phyloP scores from a whole-genome alignment of 768 basidiomycete genomes.

The Leccinum uliginosum region DNA sequence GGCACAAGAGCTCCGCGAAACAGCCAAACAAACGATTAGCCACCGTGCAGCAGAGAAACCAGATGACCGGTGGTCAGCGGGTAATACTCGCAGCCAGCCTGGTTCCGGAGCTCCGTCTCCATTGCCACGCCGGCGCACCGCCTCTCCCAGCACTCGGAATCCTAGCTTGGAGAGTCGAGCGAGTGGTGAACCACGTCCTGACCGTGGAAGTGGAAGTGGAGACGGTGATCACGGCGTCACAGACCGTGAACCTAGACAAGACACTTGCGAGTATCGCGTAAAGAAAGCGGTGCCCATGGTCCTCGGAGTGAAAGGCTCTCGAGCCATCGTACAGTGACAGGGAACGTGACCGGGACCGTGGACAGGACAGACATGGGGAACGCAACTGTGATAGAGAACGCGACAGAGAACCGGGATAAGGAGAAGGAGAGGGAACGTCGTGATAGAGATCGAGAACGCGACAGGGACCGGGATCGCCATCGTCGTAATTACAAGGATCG shows the following conservation, averaged over 20 bases:
- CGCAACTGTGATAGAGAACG: slow-evolving; percentile 44
- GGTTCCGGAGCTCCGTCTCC: slow-evolving; percentile 54
- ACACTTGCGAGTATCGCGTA: slow-evolving; percentile 39
- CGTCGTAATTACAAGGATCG: slow-evolving; percentile 61
- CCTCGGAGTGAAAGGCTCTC: slow-evolving; percentile 45
- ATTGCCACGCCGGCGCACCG: slow-evolving; percentile 52
- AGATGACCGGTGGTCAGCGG: slow-evolving; percentile 36
- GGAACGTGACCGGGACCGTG: slow-evolving; percentile 45
- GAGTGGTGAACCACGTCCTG: slow-evolving; percentile 62
- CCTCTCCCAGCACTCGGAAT: slow-evolving; percentile 65
- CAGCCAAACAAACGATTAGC: slow-evolving; percentile 63
- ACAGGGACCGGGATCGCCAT: slow-evolving; percentile 46
- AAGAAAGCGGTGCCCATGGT: slow-evolving; percentile 49
- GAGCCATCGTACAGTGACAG: slow-evolving; percentile 43
- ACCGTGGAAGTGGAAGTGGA: slow-evolving; percentile 42
- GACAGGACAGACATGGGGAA: slow-evolving; percentile 43
- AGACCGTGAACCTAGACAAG: slow-evolving; percentile 49
- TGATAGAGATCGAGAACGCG: slow-evolving; percentile 44
- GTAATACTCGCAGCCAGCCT: slow-evolving; percentile 43
- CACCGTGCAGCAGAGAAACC: slow-evolving; percentile 34
- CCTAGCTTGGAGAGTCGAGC: slow-evolving; percentile 68
- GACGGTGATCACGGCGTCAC: slow-evolving; percentile 41
- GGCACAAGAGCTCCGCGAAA: slow-evolving; percentile 77
- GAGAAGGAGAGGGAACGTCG: slow-evolving; percentile 39
- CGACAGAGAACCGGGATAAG: slow-evolving; percentile 33